Conservation (phyloP, 768 basidiomycete species). For the Boletus patriciae region DNA sequence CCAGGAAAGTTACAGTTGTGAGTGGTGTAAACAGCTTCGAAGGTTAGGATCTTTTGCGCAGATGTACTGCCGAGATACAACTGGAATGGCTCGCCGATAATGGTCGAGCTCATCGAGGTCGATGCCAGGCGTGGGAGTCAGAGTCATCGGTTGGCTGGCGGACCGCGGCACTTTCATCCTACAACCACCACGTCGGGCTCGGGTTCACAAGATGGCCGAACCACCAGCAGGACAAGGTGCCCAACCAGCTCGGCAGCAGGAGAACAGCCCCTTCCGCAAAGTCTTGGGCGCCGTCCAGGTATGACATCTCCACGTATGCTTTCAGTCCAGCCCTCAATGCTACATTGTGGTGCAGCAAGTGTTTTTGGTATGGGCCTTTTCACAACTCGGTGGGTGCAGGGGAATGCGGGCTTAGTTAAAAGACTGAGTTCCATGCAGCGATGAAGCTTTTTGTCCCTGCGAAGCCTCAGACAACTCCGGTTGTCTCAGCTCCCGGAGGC, state of each 20-base stretch:
- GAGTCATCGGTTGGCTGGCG: neutral
- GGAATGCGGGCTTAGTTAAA: neutral
- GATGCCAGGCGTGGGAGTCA: slow-evolving; percentile 25
- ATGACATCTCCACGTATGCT: slow-evolving; percentile 13
- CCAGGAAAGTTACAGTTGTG: slow-evolving; percentile 41
- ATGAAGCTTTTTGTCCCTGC: slow-evolving; percentile 44
- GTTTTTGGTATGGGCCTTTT: slow-evolving; percentile 61
- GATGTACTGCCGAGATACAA: slow-evolving; percentile 26
- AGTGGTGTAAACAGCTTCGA: slow-evolving; percentile 21
- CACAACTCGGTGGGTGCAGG: slow-evolving; percentile 56
- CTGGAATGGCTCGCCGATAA: slow-evolving; percentile 34
- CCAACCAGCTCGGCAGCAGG: slow-evolving; percentile 25
- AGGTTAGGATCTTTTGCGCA: neutral
- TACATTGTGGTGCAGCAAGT: slow-evolving; percentile 52
- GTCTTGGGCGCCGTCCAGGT: slow-evolving; percentile 46
- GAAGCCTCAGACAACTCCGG: slow-evolving; percentile 35
- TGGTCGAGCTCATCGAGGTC: slow-evolving; percentile 30
- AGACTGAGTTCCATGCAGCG: slow-evolving; percentile 33
- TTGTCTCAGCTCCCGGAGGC: slow-evolving; percentile 21
- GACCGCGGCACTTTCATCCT: neutral
- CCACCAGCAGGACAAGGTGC: slow-evolving; percentile 22
- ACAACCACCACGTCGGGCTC: slow-evolving; percentile 7
- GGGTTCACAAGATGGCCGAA: slow-evolving; percentile 25
- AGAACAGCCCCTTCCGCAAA: slow-evolving; percentile 38
- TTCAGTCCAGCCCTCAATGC: slow-evolving; percentile 2